Percentiles rank a stretch among this genome's conserved stretches.
Evolutionary conservation across 176 grass and related monocot genomes (phyloP).

Genomic region (Bothriochloa decipiens): DNA sequence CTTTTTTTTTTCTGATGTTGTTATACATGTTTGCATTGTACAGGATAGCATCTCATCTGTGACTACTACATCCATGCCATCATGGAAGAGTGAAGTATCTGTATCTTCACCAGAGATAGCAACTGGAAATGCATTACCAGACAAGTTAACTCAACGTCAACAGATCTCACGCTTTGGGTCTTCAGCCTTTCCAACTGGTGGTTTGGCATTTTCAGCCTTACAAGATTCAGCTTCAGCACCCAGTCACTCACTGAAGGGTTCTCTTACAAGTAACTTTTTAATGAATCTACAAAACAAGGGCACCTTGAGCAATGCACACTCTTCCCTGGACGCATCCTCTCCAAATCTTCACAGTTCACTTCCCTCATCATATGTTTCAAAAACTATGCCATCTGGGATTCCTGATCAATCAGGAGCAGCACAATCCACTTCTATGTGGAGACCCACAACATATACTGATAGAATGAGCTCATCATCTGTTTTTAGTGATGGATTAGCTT

Average conservation of each 20-base stretch:
- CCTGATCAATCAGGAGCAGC: slow-evolving; percentile 53
- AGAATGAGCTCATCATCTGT: slow-evolving; percentile 73
- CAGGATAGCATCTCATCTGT: slow-evolving; percentile 63
- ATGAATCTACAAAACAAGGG: slow-evolving; percentile 79
- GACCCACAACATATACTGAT: slow-evolving; percentile 67
- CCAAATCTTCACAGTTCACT: slow-evolving; percentile 50
- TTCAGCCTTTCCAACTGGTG: slow-evolving; percentile 58
- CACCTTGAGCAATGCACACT: slow-evolving; percentile 56
- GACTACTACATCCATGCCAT: slow-evolving; percentile 47
- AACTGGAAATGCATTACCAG: slow-evolving; percentile 57
- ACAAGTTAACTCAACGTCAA: slow-evolving; percentile 62
- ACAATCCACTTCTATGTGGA: slow-evolving; percentile 46
- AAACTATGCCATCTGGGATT: slow-evolving; percentile 39
- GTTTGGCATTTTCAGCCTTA: slow-evolving; percentile 56
- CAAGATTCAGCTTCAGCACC: slow-evolving; percentile 63
- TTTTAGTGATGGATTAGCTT: slow-evolving; percentile 86
- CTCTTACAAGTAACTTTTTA: slow-evolving; percentile 61
- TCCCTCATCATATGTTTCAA: slow-evolving; percentile 48
- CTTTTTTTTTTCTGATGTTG: slow-evolving; percentile 8
- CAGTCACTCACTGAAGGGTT: slow-evolving; percentile 56
- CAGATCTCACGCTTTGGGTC: slow-evolving; percentile 63
- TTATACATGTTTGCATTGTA: slow-evolving; percentile 42
- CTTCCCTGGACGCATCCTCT: slow-evolving; percentile 58
- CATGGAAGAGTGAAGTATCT: slow-evolving; percentile 69
- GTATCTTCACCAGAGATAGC: slow-evolving; percentile 50